Evolutionary conservation across 1,284 basidiomycete species (phyloP), one percentile per base, ranked within the genome.

Genomic region (Heliocybe sulcata): DNA sequence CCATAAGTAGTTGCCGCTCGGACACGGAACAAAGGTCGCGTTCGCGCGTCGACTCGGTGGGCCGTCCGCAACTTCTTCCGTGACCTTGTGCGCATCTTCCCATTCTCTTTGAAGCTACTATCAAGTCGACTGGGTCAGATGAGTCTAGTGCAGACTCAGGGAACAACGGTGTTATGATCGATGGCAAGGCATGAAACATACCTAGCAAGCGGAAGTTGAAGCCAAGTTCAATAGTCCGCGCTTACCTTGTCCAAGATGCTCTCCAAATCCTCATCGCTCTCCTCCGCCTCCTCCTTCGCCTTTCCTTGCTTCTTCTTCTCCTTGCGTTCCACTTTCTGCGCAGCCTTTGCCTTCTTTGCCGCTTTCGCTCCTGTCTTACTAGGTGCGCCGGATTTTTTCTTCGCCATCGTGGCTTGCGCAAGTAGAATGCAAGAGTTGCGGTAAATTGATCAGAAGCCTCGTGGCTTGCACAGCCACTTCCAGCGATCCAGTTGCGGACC

Each of bases 1-100:
- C 87, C 90, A 92, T 0, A 93, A 71, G 66, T 92, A 79, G 59
- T 85, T 87, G 45, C 87, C 88, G 57, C 76, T 83, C 0, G 90
- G 90, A 66, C 87, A 92, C 0, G 90, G 72, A 0, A 87, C 87
- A 20, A 94, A 69, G 0, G 90, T 88, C 0, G 91, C 90, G 61
- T 90, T 93, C 0, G 90, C 90, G 48, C 92, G 77, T 52, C 88
- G 75, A 53, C 83, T 87, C 0, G 92, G 92, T 12, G 91, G 90
- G 0, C 87, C 87, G 64, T 87, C 81, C 10, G 85, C 82, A 2
- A 87, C 71, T 68, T 92, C 90, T 69, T 90, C 85, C 0, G 82
- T 87, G 2, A 91, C 87, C 6, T 78, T 82, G 65, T 90, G 87
- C 2, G 82, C 77, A 51, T 77, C 75, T 64, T 91, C 87, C 86